Conservation (phyloP, 768 basidiomycete species). For the Kwoniella sp. region DNA sequence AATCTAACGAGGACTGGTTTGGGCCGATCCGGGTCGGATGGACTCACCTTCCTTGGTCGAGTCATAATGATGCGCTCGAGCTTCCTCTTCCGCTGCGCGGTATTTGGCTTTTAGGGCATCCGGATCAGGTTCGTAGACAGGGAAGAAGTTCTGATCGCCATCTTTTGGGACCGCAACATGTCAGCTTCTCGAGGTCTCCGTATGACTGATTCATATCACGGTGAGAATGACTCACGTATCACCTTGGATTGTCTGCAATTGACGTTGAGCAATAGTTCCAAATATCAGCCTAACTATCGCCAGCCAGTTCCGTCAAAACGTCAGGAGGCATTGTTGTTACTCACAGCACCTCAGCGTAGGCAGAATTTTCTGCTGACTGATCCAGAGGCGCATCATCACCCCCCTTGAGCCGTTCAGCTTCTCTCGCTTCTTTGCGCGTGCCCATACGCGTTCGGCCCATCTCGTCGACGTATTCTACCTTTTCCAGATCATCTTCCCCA, state of each 20-base stretch:
- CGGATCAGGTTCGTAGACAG: conserved; percentile 79
- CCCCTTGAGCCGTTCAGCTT: conserved; percentile 29
- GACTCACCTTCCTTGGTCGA: conserved; percentile 65
- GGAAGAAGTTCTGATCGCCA: conserved; percentile 76
- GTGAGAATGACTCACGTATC: conserved; percentile 38
- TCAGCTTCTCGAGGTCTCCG: conserved; percentile 7
- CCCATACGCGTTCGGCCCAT: conserved; percentile 51
- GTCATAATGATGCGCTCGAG: conserved; percentile 82
- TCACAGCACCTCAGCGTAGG: conserved; percentile 54
- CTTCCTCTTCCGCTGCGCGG: conserved; percentile 69
- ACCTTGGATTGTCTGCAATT: conserved; percentile 49
- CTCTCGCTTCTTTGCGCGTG: conserved; percentile 46
- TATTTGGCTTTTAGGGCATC: conserved; percentile 60
- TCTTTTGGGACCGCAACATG: conserved; percentile 59
- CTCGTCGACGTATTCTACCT: conserved; percentile 54
- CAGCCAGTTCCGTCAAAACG: no score
- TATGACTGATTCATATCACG: not conserved
- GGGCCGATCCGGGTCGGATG: no score
- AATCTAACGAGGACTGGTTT: no score
- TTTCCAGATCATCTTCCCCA: conserved; percentile 30
- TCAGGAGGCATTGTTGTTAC: conserved; percentile 12
- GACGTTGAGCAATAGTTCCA: not conserved
- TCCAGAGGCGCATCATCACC: not conserved
- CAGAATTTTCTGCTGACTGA: conserved; percentile 21
- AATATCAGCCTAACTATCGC: not conserved